phyloP scores from a whole-genome alignment of 495 filamentous ascomycete species.

The Penicillium chermesinum region DNA sequence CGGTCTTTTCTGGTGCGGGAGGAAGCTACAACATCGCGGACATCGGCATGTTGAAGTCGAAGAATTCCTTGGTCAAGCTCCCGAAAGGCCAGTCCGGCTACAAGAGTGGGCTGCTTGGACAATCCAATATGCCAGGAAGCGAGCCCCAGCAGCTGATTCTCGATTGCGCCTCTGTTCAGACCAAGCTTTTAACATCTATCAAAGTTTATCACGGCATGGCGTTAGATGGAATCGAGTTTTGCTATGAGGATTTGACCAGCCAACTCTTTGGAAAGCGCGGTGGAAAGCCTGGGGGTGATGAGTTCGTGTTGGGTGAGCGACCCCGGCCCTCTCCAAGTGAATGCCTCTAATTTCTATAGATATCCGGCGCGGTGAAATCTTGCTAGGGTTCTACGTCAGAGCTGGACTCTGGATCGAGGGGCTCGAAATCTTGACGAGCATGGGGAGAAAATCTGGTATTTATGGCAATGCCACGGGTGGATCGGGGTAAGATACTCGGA shows the following conservation, averaged over 20 bases:
- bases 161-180: constrained; percentile 60
- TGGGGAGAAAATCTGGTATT: constrained; percentile 76
- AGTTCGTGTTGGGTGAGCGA: constrained; percentile 67
- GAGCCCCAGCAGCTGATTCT: constrained; percentile 70
- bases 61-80: constrained; percentile 66
- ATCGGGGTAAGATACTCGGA: constrained; percentile 72
- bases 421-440: constrained; percentile 83
- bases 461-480: constrained; percentile 82
- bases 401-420: constrained; percentile 84
- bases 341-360: constrained; percentile 46
- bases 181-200: constrained; percentile 69
- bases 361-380: constrained; percentile 74
- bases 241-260: constrained; percentile 80
- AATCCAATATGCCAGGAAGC: constrained; percentile 65
- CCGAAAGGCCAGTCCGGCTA: constrained; percentile 69
- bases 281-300: constrained; percentile 67
- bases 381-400: constrained; percentile 82
- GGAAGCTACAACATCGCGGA: constrained; percentile 71
- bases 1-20: constrained; percentile 67
- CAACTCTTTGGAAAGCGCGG: constrained; percentile 88
- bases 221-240: constrained; percentile 85
- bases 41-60: constrained; percentile 61
- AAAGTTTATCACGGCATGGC: constrained; percentile 73
- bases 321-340: neutral
- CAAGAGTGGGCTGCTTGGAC: constrained; percentile 70